phyloP scores from a whole-genome alignment of 495 filamentous ascomycete species.

The Xylaria venustula region DNA sequence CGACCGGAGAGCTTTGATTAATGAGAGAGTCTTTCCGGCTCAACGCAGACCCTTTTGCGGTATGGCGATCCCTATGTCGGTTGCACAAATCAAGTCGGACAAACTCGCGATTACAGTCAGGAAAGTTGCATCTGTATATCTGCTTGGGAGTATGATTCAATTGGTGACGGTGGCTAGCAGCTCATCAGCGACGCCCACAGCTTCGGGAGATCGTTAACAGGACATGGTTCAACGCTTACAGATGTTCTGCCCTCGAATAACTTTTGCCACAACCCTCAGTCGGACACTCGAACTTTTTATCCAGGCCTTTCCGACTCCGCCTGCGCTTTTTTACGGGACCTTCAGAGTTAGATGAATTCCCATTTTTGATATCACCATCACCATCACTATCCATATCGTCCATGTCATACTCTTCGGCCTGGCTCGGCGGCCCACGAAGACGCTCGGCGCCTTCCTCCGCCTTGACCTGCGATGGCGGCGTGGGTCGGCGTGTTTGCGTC shows the following conservation, averaged over 20 bases:
- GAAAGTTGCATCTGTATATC: conserved; percentile 93
- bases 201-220: background rate
- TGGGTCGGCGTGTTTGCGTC: conserved; percentile 40
- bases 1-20: conserved; percentile 54
- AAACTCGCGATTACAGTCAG: conserved; percentile 85
- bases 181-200: conserved; percentile 17
- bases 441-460: conserved; percentile 43
- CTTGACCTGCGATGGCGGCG: conserved; percentile 40
- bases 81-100: conserved; percentile 93
- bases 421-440: conserved; percentile 46
- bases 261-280: conserved; percentile 90
- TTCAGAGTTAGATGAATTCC: conserved; percentile 54
- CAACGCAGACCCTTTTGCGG: conserved; percentile 90
- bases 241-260: conserved; percentile 94
- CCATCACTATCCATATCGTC: conserved; percentile 20
- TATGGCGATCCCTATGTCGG: conserved; percentile 91
- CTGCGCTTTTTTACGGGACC: conserved; percentile 67
- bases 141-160: conserved; percentile 96
- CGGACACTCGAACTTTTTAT: conserved; percentile 94
- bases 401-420: conserved; percentile 42
- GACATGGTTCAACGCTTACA: conserved; percentile 51
- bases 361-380: conserved; percentile 39
- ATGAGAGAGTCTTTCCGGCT: conserved; percentile 82
- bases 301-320: conserved; percentile 80
- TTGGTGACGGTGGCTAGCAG: conserved; percentile 74